These are phyloP conservation scores for Trypanosoma platydactyli DNA, from an alignment of 208 protist genomes.

Conservation along the genomic window DNA sequence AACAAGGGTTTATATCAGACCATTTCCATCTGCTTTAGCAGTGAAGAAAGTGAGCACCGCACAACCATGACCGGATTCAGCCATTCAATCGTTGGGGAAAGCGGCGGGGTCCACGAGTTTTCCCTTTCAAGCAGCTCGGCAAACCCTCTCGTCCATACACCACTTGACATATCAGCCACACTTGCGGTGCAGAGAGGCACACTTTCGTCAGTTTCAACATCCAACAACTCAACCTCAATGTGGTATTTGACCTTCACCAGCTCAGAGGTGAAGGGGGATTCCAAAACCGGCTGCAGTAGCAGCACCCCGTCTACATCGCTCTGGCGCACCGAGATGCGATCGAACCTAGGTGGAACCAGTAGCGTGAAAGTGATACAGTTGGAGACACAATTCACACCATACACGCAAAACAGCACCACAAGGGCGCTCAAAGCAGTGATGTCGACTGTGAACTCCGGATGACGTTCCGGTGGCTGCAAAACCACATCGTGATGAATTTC, in stretches of 20 bases:
- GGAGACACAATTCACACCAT: constrained; percentile 13
- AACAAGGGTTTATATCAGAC: too few relatives aligned
- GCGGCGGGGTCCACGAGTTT: not conserved
- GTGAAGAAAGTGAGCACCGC: not conserved
- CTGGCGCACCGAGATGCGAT: not conserved
- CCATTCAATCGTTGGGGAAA: constrained; percentile 14
- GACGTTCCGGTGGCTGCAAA: not conserved
- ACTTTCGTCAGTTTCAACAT: not conserved
- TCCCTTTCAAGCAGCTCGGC: constrained; percentile 4
- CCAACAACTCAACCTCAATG: not conserved
- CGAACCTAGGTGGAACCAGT: constrained; percentile 11
- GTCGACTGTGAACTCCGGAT: constrained; percentile 12
- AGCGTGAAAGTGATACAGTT: constrained; percentile 22
- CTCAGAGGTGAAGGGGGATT: not conserved
- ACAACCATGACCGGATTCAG: constrained; percentile 18
- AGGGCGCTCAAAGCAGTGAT: not conserved
- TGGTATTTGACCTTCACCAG: not conserved
- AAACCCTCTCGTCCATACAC: constrained; percentile 16
- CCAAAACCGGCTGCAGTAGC: too few relatives aligned
- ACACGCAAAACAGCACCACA: constrained; percentile 24
- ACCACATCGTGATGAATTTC: constrained; percentile 13
- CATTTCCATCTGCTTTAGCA: not conserved
- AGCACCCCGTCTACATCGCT: not conserved
- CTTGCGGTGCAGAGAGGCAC: constrained; percentile 1
- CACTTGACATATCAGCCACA: constrained; percentile 8